Evolutionary conservation across 2,329 filamentous ascomycete genomes (phyloP), one percentile per base, ranked within the genome.

Genomic region (Colletotrichum sp.): DNA sequence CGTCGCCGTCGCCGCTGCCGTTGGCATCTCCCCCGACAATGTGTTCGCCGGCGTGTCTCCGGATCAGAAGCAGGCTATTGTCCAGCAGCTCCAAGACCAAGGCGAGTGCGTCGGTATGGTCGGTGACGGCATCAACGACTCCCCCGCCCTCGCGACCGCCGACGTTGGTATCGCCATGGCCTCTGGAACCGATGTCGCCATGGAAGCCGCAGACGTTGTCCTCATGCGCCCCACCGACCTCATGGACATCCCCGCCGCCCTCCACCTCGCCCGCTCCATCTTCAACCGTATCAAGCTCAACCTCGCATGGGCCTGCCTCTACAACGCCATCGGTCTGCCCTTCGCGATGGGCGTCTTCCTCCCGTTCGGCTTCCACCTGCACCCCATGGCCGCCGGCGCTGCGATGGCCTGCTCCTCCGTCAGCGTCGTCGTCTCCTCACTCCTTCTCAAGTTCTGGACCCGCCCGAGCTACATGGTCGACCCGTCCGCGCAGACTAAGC

Each of bases 41-140:
- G 95, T 99, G 49, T 94, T 94, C 82, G 95, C 97, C 15, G 95
- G 95, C n/a, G 95, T 96, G 64, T 95, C 95, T 6, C 97, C 97
- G 0, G 94, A 95, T 78, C 95, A 98, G 86, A 99, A 99, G 84
- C 96, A 98, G 83, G 88, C 90, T 32, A 98, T 99, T 79, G 90
- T 99, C 80, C 91, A 92, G 66, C 88, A 94, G 70, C 90, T 99
- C 21, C 95, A 98, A 86, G 88, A 89, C 0, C 85, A 89, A 67
- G 95, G 95, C 77, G 91, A 96, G 80, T 89, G 94, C 66, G 95
- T 99, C 30, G 97, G 95, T 79, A 99, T 99, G 97, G 96, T 99
- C 16, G 96, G 97, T 69, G 97, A 99, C 84, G 97, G 97, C 57
- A 98, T 99, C 90, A 99, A 99, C 85, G 97, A 99, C 87, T 98